Base-by-base conservation (phyloP, 108 stramenopile genomes). In the Nitzschia sp. region DNA sequence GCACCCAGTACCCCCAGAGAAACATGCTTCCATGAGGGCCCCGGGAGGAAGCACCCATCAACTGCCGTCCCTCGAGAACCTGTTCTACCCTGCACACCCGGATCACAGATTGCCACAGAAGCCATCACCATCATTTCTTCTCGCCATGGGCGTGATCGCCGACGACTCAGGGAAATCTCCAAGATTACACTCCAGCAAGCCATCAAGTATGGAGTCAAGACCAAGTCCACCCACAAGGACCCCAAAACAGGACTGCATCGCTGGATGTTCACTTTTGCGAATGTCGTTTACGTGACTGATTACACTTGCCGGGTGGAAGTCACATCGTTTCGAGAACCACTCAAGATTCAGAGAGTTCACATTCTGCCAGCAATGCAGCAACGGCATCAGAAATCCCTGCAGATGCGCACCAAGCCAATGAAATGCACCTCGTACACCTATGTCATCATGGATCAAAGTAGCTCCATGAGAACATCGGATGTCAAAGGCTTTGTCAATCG, bases 371-470 rank as follows among this genome's bases (percentile, higher is more conserved):
- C 65, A 38, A 80, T 85, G 78, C 10, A 15, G 63, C 65, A 73
- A 14, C 58, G 65, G 17, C 57, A 57, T 15, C 63, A 65, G 24
- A 67, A 65, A 25, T 37, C 41, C 10, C 54, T 51, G 21, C 65
- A 71, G 10, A 34, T 84, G 65, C 65, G 37, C 21, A 67, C 76
- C 19, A 70, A 82, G 42, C 81, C 81, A 7, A 68, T 74, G 3
- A n/a, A 82, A 34, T 70, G 65, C 41, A 73, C 78, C 5, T 79
- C 79, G 0, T 79, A 85, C 42, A 70, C 81, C 7, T 64, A 75
- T 17, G 72, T 85, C 39, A 65, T 82, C 25, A 57, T 85, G 39
- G 84, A 85, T 63, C 78, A 85, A 59, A 77, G 79, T 61, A 79
- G 71, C 21, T 85, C 84, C 1, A 82, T 80, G 84, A 46, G 38